Base-by-base conservation (phyloP, 805 yeast genomes). In the Priceomyces haplophilus region DNA sequence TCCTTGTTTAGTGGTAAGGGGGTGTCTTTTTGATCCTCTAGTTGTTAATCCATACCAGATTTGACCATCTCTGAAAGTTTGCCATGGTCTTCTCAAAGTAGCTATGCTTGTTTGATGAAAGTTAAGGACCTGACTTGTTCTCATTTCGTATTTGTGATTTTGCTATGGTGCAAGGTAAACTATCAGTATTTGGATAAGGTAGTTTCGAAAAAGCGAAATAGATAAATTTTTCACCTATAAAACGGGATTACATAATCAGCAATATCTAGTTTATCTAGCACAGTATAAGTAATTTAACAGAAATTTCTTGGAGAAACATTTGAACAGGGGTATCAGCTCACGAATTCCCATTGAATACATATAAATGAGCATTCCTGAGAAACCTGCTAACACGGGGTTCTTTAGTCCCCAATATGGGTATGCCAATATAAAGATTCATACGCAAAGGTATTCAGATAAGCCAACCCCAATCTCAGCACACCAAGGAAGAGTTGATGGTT, bases 1-100 rank as follows among this genome's bases (percentile, higher is more conserved):
- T 56, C 99, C 98, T 61, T 88, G 88, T 57, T 93, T 93, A 17
- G 97, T 84, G 17, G 96, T 85, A 54, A 91, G 70, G 4, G 96
- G 78, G 59, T 78, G 76, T 70, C 97, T 82, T 62, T 84, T 88
- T 50, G 88, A 82, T 43, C 97, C 97, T 7, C 82, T 60, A 58
- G 86, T 89, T 12, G 83, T 69, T 19, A 69, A 54, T 37, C 97
- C 97, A 59, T 89, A 89, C 72, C 86, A 89, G 16, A 87, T 73
- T 33, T 87, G 79, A 13, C 96, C 95, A 54, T 88, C 93, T 52
- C 78, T 79, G 62, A 76, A 85, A 30, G 83, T 84, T 56, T 86
- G 85, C 97, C 97, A 89, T 33, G 97, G 97, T 52, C 95, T 78
- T 48, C 84, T 79, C 44, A 90, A 76, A 39, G 69, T 70, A 18